phyloP scores from a whole-genome alignment of 345 rosid genomes.

The Moricandia arvensis region DNA sequence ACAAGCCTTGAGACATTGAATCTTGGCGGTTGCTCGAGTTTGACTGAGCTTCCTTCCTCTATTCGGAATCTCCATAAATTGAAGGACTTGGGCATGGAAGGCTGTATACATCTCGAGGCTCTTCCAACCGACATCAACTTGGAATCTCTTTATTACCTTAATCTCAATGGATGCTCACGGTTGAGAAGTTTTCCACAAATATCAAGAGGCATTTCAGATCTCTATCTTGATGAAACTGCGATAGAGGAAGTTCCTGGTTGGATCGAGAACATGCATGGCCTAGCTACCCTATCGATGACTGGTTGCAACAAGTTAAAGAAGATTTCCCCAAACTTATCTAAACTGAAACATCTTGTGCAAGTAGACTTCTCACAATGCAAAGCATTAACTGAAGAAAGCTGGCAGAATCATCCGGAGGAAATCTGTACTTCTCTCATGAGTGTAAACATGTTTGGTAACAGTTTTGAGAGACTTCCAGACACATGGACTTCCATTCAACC shows the following conservation, averaged over 20 bases:
- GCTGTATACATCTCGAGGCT: background rate
- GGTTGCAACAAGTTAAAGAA: background rate
- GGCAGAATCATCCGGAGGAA: background rate
- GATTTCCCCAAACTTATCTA: constrained; percentile 16
- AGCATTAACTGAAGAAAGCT: background rate
- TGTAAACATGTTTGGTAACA: background rate
- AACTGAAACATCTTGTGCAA: background rate
- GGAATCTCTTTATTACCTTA: background rate
- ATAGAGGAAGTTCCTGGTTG: background rate
- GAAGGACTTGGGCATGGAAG: background rate
- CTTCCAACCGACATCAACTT: background rate
- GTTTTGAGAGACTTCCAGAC: constrained; percentile 5
- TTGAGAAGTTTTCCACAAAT: background rate
- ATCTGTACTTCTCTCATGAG: background rate
- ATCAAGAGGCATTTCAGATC: background rate
- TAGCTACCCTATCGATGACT: background rate
- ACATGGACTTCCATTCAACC: background rate
- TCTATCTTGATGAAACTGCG: background rate
- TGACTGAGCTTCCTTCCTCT: background rate
- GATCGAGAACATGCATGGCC: background rate
- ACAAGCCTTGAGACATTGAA: constrained; percentile 3
- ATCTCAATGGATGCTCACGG: background rate
- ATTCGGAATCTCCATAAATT: background rate
- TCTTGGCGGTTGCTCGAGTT: constrained; percentile 11
- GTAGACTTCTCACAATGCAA: constrained; percentile 11